Evolutionary conservation across 2,329 filamentous ascomycete species (phyloP).

Genomic region (Sporothrix dimorphospora): DNA sequence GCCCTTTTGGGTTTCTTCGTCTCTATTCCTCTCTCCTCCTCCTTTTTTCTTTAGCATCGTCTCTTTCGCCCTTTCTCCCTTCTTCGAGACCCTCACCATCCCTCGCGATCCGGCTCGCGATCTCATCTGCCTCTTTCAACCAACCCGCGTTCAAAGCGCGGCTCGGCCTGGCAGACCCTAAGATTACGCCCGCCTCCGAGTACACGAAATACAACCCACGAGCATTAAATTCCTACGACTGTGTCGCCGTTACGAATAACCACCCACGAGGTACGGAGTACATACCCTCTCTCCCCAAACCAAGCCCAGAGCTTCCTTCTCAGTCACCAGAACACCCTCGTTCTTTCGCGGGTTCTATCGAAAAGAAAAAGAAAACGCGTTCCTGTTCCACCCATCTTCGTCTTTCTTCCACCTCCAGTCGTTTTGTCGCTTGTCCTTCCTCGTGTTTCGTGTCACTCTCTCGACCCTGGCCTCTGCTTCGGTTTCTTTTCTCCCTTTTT

Average conservation of each 20-base stretch:
- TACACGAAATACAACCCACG: neutral
- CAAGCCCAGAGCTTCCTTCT: neutral
- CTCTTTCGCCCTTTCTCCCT: neutral
- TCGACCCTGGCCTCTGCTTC: neutral
- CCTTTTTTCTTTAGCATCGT: neutral
- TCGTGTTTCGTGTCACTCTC: conserved; percentile 11
- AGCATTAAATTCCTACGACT: neutral
- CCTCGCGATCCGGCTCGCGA: conserved; percentile 9
- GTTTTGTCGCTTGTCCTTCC: neutral
- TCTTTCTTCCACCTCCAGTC: conserved; percentile 1
- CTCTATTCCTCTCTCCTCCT: neutral
- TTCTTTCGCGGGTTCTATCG: neutral
- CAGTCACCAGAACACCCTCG: conserved; percentile 7
- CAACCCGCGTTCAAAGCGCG: conserved; percentile 25
- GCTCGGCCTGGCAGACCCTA: conserved; percentile 16
- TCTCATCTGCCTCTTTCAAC: conserved; percentile 16
- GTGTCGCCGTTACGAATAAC: conserved; percentile 2
- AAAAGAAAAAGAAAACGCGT: conserved; percentile 14
- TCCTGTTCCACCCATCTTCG: neutral
- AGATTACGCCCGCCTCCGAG: conserved; percentile 5
- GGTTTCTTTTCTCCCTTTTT: neutral
- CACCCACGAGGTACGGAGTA: neutral
- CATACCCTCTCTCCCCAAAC: neutral
- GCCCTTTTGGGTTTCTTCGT: neutral
- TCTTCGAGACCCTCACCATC: neutral